These are phyloP conservation scores for Candida sakaeoensis DNA, from an alignment of 805 yeast species.

Conservation along the genomic window DNA sequence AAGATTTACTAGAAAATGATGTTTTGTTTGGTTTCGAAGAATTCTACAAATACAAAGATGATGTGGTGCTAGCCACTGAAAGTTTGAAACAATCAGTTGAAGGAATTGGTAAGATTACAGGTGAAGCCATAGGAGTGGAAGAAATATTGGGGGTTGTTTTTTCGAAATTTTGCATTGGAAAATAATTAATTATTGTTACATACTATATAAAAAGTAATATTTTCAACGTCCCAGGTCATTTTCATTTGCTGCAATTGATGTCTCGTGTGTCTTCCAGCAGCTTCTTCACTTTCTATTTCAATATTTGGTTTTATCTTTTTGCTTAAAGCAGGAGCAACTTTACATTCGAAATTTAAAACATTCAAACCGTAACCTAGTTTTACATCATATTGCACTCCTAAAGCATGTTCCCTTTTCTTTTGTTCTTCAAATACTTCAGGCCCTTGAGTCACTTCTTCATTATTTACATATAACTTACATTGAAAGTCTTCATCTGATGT, in stretches of 20 bases:
- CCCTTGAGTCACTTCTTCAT: slow-evolving; percentile 32
- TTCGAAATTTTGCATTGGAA: slow-evolving; percentile 91
- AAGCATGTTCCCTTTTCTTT: slow-evolving; percentile 16
- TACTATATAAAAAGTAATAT: slow-evolving; percentile 30
- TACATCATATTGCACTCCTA: slow-evolving; percentile 33
- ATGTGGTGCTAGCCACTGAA: slow-evolving; percentile 78
- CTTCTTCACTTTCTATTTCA: slow-evolving; percentile 19
- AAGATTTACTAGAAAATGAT: slow-evolving; percentile 70
- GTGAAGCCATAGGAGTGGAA: slow-evolving; percentile 82
- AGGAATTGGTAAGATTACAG: slow-evolving; percentile 91
- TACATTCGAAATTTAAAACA: slow-evolving; percentile 36
- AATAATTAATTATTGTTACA: slow-evolving; percentile 42
- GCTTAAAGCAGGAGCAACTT: slow-evolving; percentile 37
- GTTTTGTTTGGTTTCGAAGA: slow-evolving; percentile 72
- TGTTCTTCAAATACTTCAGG: slow-evolving; percentile 30
- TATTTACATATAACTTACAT: slow-evolving; percentile 36
- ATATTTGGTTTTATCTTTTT: slow-evolving; percentile 29
- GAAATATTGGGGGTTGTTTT: slow-evolving; percentile 90
- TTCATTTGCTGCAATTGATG: slow-evolving; percentile 44
- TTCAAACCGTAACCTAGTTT: slow-evolving; percentile 40
- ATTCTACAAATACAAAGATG: slow-evolving; percentile 54
- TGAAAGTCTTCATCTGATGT: slow-evolving; percentile 40
- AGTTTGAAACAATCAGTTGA: slow-evolving; percentile 69
- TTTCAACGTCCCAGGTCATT: slow-evolving; percentile 45
- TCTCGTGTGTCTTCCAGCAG: slow-evolving; percentile 42